Conservation (phyloP, 805 yeast species). For the Yarrowia keelungensis region DNA sequence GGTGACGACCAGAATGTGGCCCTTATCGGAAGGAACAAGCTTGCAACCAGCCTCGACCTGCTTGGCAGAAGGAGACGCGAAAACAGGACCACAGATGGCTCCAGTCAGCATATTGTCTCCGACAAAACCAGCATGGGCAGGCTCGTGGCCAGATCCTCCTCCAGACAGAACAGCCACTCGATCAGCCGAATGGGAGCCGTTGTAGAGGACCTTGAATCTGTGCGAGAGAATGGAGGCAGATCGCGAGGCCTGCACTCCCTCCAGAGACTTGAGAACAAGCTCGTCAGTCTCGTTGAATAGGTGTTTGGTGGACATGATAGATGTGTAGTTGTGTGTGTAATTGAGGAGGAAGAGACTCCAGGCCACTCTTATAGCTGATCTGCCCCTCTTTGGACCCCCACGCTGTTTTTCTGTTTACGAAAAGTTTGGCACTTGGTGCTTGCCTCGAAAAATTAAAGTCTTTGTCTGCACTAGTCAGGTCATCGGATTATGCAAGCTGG, state of each 20-base stretch:
- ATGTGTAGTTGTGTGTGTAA: neutral
- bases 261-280: constrained; percentile 53
- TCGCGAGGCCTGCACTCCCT: constrained; percentile 53
- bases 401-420: neutral
- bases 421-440: neutral
- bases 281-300: constrained; percentile 52
- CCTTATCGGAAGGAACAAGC: constrained; percentile 62
- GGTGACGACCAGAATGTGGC: constrained; percentile 80
- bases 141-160: constrained; percentile 64
- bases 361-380: constrained; percentile 4
- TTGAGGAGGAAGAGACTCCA: neutral
- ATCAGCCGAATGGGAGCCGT: constrained; percentile 46
- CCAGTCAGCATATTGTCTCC: constrained; percentile 85
- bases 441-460: constrained; percentile 10
- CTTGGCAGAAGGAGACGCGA: constrained; percentile 93
- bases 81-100: constrained; percentile 87
- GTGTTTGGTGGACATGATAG: constrained; percentile 53
- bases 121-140: constrained; percentile 89
- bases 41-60: constrained; percentile 78
- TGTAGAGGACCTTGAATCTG: constrained; percentile 53
- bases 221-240: constrained; percentile 51
- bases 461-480: constrained; percentile 18
- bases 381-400: constrained; percentile 24
- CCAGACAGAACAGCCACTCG: constrained; percentile 60
- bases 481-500: constrained; percentile 30